Evolutionary conservation across 768 basidiomycete genomes (phyloP).

Genomic region (Boletus subparvulus): DNA sequence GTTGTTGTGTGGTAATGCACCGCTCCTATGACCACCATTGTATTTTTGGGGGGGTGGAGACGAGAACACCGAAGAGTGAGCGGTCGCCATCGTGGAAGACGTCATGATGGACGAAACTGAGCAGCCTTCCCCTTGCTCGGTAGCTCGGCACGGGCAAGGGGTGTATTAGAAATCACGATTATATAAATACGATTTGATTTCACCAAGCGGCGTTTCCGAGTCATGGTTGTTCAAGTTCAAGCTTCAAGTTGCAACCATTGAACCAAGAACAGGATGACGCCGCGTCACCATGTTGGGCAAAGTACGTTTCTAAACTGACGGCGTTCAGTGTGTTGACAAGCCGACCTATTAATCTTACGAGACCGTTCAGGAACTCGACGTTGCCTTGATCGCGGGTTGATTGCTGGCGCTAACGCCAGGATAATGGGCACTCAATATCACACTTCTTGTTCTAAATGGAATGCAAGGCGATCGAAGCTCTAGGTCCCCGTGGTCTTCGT

Average conservation of each 20-base stretch:
- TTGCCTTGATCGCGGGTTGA: too few species aligned
- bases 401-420: not conserved
- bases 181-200: not conserved
- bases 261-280: not conserved
- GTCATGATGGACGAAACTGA: not conserved
- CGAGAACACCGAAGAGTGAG: not conserved
- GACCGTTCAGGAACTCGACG: not conserved
- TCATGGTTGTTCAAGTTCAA: not conserved
- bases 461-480: not conserved
- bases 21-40: not conserved
- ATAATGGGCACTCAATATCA: not conserved
- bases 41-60: not conserved
- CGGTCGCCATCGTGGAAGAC: conserved; percentile 1
- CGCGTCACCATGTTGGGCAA: not conserved
- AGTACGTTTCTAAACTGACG: not conserved
- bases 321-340: not conserved
- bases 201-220: too few species aligned
- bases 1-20: not conserved
- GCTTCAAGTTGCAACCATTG: too few species aligned
- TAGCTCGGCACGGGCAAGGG: not conserved
- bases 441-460: not conserved
- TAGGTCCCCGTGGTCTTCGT: not conserved
- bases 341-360: not conserved
- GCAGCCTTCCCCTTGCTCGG: not conserved
- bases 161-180: conserved; percentile 8